phyloP scores from a whole-genome alignment of 768 basidiomycete genomes.

The Lentinula guzmanii region DNA sequence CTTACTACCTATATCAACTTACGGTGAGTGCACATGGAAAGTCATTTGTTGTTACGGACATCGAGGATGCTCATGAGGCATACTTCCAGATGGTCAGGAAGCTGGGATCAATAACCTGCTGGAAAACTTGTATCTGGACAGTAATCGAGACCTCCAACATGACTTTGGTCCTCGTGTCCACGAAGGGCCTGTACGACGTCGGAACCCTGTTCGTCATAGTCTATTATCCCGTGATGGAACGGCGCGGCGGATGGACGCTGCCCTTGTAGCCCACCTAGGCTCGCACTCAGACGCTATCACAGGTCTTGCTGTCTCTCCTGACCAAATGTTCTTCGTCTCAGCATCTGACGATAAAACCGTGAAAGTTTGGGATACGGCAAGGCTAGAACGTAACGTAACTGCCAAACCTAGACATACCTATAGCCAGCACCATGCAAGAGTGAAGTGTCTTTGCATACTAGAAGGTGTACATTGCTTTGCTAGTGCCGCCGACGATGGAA shows the following conservation, averaged over 20 bases:
- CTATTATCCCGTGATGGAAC: constrained; percentile 62
- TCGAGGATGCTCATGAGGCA: neutral
- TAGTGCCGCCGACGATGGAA: constrained; percentile 79
- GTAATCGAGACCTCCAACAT: constrained; percentile 74
- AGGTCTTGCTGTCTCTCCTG: constrained; percentile 81
- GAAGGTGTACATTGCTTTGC: constrained; percentile 89
- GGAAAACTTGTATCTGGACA: constrained; percentile 87
- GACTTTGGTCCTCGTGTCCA: constrained; percentile 91
- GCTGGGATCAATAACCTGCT: constrained; percentile 83
- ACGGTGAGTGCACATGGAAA: constrained; percentile 42
- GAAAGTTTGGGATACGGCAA: constrained; percentile 88
- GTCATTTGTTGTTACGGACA: neutral
- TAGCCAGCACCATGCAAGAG: constrained; percentile 61
- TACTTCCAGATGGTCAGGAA: constrained; percentile 73
- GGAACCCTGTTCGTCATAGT: constrained; percentile 64
- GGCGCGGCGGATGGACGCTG: constrained; percentile 62
- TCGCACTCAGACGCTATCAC: constrained; percentile 81
- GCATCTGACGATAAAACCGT: constrained; percentile 92
- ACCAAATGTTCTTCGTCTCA: constrained; percentile 92
- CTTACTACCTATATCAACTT: constrained; percentile 59
- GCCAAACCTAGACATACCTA: constrained; percentile 75
- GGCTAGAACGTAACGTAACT: constrained; percentile 92
- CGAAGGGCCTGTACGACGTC: constrained; percentile 73
- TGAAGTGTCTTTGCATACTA: constrained; percentile 69
- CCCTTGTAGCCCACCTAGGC: constrained; percentile 75